phyloP scores from a whole-genome alignment of 2,329 filamentous ascomycete species.

The Elsinoe australis region DNA sequence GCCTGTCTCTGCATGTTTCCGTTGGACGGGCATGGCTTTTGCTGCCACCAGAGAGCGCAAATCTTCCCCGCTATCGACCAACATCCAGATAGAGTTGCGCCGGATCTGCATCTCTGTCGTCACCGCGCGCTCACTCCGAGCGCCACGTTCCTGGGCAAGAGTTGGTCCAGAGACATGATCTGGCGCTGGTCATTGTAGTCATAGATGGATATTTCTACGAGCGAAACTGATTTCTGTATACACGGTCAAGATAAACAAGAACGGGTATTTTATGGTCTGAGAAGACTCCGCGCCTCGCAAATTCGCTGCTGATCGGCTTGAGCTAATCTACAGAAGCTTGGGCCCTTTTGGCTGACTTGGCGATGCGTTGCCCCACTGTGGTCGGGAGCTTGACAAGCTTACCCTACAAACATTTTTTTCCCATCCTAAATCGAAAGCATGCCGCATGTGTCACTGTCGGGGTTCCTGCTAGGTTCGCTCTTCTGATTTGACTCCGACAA shows the following conservation, averaged over 20 bases:
- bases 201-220: too few relatives aligned
- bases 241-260: too few relatives aligned
- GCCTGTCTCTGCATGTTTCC: background rate
- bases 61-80: background rate
- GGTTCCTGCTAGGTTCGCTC: too few relatives aligned
- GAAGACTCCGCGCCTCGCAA: background rate
- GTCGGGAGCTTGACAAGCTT: too few relatives aligned
- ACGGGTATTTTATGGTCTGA: too few relatives aligned
- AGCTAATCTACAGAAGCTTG: background rate
- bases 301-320: background rate
- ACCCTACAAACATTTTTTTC: too few relatives aligned
- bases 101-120: conserved; percentile 1
- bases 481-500: too few relatives aligned
- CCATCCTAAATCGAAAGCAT: too few relatives aligned
- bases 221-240: too few relatives aligned
- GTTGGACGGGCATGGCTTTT: background rate
- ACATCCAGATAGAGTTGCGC: background rate
- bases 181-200: background rate
- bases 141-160: conserved; percentile 7
- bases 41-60: too few relatives aligned
- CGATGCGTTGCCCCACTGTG: background rate
- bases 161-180: too few relatives aligned
- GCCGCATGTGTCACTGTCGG: too few relatives aligned
- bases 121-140: background rate
- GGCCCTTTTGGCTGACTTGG: background rate